Evolutionary conservation across 2,329 filamentous ascomycete genomes (phyloP).

Genomic region (Pseudocercospora fuligena): DNA sequence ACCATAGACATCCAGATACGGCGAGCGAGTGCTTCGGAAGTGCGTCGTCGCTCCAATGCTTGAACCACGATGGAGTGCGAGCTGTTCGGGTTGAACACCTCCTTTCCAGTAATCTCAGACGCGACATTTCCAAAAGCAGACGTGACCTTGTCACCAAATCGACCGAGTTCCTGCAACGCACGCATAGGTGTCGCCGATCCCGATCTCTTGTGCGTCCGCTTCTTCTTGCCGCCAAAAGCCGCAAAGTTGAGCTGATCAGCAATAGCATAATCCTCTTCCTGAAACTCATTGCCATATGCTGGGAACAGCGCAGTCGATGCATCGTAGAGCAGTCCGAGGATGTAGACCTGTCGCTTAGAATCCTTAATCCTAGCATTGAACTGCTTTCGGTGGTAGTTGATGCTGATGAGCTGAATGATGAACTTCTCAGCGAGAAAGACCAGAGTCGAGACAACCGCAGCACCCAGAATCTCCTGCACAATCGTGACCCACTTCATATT

Average conservation of each 20-base stretch:
- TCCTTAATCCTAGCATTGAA: conserved; percentile 83
- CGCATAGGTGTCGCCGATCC: conserved; percentile 78
- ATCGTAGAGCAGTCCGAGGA: conserved; percentile 86
- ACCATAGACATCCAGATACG: conserved; percentile 99
- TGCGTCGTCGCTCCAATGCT: conserved; percentile 80
- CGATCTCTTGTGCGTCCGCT: conserved; percentile 52
- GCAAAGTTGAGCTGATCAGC: conserved; percentile 71
- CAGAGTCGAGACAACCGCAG: conserved; percentile 69
- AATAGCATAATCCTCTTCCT: conserved; percentile 89
- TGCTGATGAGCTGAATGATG: conserved; percentile 80
- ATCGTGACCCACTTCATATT: conserved; percentile 57
- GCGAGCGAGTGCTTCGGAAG: conserved; percentile 89
- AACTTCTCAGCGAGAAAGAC: conserved; percentile 78
- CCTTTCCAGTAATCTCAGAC: conserved; percentile 91
- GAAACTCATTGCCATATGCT: conserved; percentile 87
- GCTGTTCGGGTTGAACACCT: conserved; percentile 91
- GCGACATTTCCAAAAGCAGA: conserved; percentile 92
- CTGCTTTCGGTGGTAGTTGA: conserved; percentile 83
- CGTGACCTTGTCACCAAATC: conserved; percentile 90
- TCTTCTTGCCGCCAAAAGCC: conserved; percentile 61
- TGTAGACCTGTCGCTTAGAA: conserved; percentile 82
- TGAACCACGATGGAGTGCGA: conserved; percentile 88
- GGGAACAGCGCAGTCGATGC: conserved; percentile 88
- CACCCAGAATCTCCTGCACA: conserved; percentile 68
- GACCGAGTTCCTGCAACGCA: conserved; percentile 71